Conservation (phyloP, 164 flowering plant genomes). For the Liquidambar formosana region DNA sequence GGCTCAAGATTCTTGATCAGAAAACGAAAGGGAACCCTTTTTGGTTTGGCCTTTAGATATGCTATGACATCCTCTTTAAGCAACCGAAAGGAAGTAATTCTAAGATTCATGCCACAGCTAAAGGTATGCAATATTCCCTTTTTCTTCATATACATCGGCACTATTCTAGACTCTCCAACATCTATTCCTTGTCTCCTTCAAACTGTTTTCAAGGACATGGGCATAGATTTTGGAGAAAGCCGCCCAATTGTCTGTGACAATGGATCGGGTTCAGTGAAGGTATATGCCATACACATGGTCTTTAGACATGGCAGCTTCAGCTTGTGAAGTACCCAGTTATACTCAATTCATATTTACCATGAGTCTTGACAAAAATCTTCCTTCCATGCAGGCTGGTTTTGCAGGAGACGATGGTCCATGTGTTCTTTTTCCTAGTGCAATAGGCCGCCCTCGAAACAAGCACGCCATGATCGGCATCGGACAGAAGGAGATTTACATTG, state of each 20-base stretch:
- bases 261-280: conserved; percentile 15
- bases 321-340: no score
- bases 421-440: conserved; percentile 33
- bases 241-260: conserved; percentile 19
- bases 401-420: conserved; percentile 41
- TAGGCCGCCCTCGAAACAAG: conserved; percentile 31
- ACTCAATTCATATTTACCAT: no score
- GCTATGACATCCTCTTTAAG: conserved; percentile 9
- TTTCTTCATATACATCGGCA: background rate
- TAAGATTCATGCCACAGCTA: conserved; percentile 12
- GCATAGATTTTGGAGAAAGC: conserved; percentile 12
- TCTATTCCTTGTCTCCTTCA: background rate
- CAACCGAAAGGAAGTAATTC: conserved; percentile 19
- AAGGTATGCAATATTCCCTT: background rate
- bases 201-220: background rate
- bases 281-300: no score
- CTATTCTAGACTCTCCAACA: background rate
- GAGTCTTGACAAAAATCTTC: no score
- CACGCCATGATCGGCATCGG: conserved; percentile 32
- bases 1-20: background rate
- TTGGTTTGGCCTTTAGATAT: background rate
- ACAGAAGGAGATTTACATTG: conserved; percentile 30
- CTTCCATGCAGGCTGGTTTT: conserved; percentile 34
- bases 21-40: background rate
- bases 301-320: no score